Evolutionary conservation across 306 rosid genomes (phyloP), one percentile per base, ranked within the genome.

Genomic region (Glycine soja): DNA sequence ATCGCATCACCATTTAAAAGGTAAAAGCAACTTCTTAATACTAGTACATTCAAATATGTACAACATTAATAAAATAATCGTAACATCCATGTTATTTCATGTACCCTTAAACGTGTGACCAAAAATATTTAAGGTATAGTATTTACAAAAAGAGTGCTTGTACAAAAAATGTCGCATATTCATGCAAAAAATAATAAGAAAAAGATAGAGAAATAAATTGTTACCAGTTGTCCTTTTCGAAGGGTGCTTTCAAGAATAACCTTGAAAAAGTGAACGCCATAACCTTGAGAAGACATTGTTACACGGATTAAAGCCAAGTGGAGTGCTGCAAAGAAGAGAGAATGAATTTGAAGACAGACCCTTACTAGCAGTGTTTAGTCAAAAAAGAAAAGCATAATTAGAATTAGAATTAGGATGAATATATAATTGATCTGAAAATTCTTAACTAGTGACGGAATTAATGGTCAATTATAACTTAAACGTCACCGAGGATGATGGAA

Each of bases 231-330:
- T 72, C 57, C 79, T 13, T 19, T n/a, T 18, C 43, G 54, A 51
- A 80, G 53, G 66, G 19, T 61, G 15, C 24, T 72, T 72, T 80
- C 47, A 62, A 80, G 65, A 72, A 80, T 72, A 18, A 80, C 74
- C 65, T 80, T 80, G 47, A 80, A 80, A 72, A 80, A 80, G 73
- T 72, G 84, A 3, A 72, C 16, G 5, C 32, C 54, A 8, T 24
- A 14, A 43, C 15, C 15, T 80, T 61, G 72, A 47, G 78, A 80
- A n/a, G 64, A 7, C 71, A 57, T 63, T 3, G 38, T 15, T 76
- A 13, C 24, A 7, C 14, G 11, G 13, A 57, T 16, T 7, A 8
- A 57, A 57, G 32, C 2, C 18, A 18, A 2, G 63, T 57, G 32
- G 5, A 18, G 42, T 10, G 66, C n/a, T 8, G 40, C 2, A 59